phyloP scores from a whole-genome alignment of 2,329 filamentous ascomycete species.

The Didymella sp. region DNA sequence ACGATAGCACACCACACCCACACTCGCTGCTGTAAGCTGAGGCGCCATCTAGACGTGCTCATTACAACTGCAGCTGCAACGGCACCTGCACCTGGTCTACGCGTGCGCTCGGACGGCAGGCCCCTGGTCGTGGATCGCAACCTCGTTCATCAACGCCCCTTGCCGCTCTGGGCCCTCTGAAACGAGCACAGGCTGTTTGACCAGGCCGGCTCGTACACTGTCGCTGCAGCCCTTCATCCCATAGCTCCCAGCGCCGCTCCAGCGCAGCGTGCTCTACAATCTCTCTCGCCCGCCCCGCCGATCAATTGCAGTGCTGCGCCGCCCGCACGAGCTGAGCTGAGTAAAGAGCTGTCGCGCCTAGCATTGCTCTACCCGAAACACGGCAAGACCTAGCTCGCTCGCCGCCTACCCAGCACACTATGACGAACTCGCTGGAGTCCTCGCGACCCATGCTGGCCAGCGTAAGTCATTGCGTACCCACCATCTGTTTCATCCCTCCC shows the following conservation, averaged over 20 bases:
- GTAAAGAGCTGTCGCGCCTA: neutral
- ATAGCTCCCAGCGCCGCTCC: slow-evolving; percentile 3
- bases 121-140: slow-evolving; percentile 27
- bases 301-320: slow-evolving; percentile 5
- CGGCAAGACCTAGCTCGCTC: slow-evolving; percentile 8
- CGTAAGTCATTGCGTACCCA: slow-evolving; percentile 45
- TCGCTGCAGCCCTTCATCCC: slow-evolving; percentile 15
- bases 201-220: slow-evolving; percentile 11
- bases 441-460: slow-evolving; percentile 51
- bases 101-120: slow-evolving; percentile 14
- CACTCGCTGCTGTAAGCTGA: slow-evolving; percentile 3
- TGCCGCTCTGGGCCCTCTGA: slow-evolving; percentile 34
- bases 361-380: slow-evolving; percentile 17
- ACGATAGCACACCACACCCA: neutral
- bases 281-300: slow-evolving; percentile 10
- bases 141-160: slow-evolving; percentile 30
- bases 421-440: slow-evolving; percentile 51
- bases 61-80: slow-evolving; percentile 2
- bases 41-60: slow-evolving; percentile 1
- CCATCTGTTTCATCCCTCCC: slow-evolving; percentile 40
- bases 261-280: slow-evolving; percentile 1
- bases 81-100: slow-evolving; percentile 4
- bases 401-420: slow-evolving; percentile 25
- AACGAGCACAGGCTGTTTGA: slow-evolving; percentile 31
- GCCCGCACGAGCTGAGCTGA: neutral